Evolutionary conservation across 495 filamentous ascomycete genomes (phyloP).

Genomic region (Halenospora varia): DNA sequence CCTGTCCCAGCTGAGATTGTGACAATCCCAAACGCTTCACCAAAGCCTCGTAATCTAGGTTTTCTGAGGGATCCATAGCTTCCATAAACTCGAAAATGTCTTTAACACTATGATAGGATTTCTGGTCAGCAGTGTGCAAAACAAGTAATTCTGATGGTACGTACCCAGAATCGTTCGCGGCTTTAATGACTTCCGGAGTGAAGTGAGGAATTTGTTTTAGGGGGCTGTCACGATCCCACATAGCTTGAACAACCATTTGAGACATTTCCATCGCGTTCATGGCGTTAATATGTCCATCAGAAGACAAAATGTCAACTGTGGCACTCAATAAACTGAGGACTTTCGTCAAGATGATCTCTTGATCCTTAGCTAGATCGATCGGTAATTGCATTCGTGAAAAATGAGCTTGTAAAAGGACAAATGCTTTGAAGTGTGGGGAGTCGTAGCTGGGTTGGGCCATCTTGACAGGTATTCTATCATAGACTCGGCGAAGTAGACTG

Average conservation of each 20-base stretch:
- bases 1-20: constrained; percentile 77
- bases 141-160: constrained; percentile 27
- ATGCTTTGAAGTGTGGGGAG: constrained; percentile 97
- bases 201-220: constrained; percentile 98
- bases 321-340: constrained; percentile 86
- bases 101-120: constrained; percentile 54
- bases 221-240: constrained; percentile 98
- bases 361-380: constrained; percentile 95
- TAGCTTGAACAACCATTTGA: constrained; percentile 97
- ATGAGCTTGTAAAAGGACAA: constrained; percentile 92
- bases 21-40: constrained; percentile 74
- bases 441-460: constrained; percentile 82
- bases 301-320: constrained; percentile 90
- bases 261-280: constrained; percentile 99
- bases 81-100: constrained; percentile 99
- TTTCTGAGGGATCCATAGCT: constrained; percentile 91
- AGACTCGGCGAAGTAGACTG: constrained; percentile 81
- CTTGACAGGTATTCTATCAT: constrained; percentile 92
- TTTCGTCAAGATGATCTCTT: constrained; percentile 82
- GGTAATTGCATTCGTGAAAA: constrained; percentile 96
- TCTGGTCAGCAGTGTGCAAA: constrained; percentile 32
- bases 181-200: constrained; percentile 74
- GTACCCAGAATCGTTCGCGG: constrained; percentile 74
- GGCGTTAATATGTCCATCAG: constrained; percentile 92
- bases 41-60: constrained; percentile 68